Conservation (phyloP, 306 rosid genomes). For the Cucumis melo region DNA sequence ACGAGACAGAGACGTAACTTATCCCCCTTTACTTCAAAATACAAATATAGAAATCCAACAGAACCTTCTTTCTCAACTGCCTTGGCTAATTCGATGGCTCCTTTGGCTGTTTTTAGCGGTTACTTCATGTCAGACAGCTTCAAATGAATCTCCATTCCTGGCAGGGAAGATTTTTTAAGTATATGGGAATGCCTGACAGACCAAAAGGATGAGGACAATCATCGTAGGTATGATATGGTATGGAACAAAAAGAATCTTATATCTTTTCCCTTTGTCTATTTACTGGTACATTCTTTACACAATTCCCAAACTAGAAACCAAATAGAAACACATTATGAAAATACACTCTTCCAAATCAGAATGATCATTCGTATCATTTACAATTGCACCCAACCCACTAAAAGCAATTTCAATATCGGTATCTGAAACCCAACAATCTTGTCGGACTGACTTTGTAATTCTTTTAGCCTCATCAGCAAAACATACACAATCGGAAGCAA, state of each 20-base stretch:
- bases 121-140: neutral
- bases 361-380: constrained; percentile 1
- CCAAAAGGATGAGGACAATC: neutral
- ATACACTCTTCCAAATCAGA: neutral
- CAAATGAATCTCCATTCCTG: neutral
- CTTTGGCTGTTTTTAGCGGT: neutral
- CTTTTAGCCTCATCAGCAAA: neutral
- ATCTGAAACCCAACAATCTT: neutral
- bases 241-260: neutral
- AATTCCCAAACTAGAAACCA: constrained; percentile 3
- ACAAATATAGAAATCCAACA: neutral
- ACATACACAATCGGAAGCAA: neutral
- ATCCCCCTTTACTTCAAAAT: neutral
- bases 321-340: neutral
- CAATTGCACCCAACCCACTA: neutral
- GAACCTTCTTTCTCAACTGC: neutral
- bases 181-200: neutral
- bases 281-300: constrained; percentile 1
- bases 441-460: neutral
- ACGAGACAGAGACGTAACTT: neutral
- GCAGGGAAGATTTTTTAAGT: neutral
- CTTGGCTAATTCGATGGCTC: neutral
- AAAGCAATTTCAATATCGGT: neutral
- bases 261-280: neutral
- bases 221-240: neutral